phyloP scores from a whole-genome alignment of 345 rosid species.

The Litchi chinensis region DNA sequence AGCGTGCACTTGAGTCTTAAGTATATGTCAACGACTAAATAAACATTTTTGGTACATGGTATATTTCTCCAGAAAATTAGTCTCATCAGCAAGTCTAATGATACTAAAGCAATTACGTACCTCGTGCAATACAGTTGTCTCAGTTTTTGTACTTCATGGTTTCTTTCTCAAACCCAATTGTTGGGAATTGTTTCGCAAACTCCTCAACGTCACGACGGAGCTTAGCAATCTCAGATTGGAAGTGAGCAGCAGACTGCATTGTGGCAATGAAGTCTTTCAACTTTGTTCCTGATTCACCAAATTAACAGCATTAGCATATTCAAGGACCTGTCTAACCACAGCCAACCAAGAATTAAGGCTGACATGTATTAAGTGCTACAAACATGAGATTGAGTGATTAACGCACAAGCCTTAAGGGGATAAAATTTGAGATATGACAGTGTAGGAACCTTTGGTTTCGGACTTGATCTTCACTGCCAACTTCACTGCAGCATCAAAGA shows the following conservation, averaged over 20 bases:
- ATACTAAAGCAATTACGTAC: conserved; percentile 13
- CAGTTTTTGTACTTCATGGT: conserved; percentile 97
- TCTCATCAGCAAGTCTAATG: not conserved
- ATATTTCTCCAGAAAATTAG: not conserved
- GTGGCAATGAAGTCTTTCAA: conserved; percentile 82
- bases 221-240: conserved; percentile 70
- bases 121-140: conserved; percentile 23
- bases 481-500: conserved; percentile 71
- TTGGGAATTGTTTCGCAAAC: conserved; percentile 95
- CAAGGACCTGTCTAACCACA: not conserved
- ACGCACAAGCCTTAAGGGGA: not conserved
- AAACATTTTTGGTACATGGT: no score
- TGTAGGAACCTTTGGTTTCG: conserved; percentile 67
- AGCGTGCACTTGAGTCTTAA: not conserved
- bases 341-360: not conserved
- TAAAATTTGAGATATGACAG: conserved; percentile 10
- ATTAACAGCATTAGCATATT: conserved; percentile 22
- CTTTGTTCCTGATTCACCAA: conserved; percentile 68
- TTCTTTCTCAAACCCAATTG: conserved; percentile 89
- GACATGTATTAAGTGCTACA: not conserved
- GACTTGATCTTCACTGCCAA: conserved; percentile 77
- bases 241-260: conserved; percentile 51
- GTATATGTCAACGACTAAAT: not conserved
- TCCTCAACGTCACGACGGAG: conserved; percentile 78
- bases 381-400: not conserved